phyloP scores from a whole-genome alignment of 2,329 filamentous ascomycete species.

The Rosellinia necatrix region DNA sequence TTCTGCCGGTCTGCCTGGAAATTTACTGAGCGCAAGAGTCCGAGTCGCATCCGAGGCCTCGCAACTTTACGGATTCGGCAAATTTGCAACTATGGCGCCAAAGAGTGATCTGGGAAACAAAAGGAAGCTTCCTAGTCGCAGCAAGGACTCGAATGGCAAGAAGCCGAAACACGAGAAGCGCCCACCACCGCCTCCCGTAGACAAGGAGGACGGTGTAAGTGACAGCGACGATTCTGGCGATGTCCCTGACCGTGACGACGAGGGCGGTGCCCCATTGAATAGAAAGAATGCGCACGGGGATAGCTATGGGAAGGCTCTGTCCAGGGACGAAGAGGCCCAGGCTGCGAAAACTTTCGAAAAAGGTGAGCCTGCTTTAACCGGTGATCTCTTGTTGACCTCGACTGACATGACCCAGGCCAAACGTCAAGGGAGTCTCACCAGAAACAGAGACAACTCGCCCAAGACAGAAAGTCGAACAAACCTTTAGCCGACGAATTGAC shows the following conservation, averaged over 20 bases:
- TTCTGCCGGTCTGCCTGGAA: slow-evolving; percentile 27
- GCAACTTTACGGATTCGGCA: background rate
- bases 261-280: slow-evolving; percentile 56
- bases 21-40: slow-evolving; percentile 20
- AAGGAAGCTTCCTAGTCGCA: slow-evolving; percentile 60
- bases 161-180: slow-evolving; percentile 43
- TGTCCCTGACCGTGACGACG: slow-evolving; percentile 58
- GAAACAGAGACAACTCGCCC: slow-evolving; percentile 87
- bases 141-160: slow-evolving; percentile 49
- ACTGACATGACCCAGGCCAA: slow-evolving; percentile 50
- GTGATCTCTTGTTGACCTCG: background rate
- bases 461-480: slow-evolving; percentile 89
- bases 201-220: slow-evolving; percentile 44
- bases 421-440: slow-evolving; percentile 85
- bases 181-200: slow-evolving; percentile 45
- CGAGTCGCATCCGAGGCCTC: background rate
- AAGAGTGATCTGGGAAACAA: slow-evolving; percentile 58
- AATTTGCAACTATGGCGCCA: slow-evolving; percentile 51
- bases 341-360: slow-evolving; percentile 49
- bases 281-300: slow-evolving; percentile 45
- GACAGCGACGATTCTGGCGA: slow-evolving; percentile 47
- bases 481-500: slow-evolving; percentile 88
- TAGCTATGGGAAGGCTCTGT: slow-evolving; percentile 30
- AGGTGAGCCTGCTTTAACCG: slow-evolving; percentile 40
- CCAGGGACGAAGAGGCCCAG: slow-evolving; percentile 40